Conservation (phyloP, 1,284 basidiomycete genomes). For the Pisolithus thermaeus region DNA sequence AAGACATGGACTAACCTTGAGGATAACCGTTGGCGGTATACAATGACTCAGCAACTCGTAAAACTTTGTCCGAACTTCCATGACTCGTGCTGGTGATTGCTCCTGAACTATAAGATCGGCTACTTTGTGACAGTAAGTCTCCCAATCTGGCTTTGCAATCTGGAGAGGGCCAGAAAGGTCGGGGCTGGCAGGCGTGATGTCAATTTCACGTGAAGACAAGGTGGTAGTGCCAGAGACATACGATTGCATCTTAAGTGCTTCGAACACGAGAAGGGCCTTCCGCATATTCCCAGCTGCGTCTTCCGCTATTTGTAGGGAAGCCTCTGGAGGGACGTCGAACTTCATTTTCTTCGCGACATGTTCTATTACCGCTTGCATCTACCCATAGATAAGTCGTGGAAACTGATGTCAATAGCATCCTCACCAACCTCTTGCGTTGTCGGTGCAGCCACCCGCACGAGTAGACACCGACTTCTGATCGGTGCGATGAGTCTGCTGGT, state of each 20-base stretch:
- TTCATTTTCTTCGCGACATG: conserved; percentile 81
- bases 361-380: conserved; percentile 81
- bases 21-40: conserved; percentile 89
- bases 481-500: conserved; percentile 96
- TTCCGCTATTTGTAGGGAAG: conserved; percentile 67
- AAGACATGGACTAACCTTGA: conserved; percentile 58
- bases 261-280: conserved; percentile 91
- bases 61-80: conserved; percentile 88
- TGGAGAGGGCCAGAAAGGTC: conserved; percentile 69
- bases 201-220: conserved; percentile 1
- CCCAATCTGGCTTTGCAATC: conserved; percentile 98
- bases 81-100: conserved; percentile 86
- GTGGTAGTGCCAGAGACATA: conserved; percentile 31
- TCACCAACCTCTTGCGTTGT: conserved; percentile 62
- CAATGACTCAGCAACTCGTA: conserved; percentile 97
- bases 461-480: conserved; percentile 91
- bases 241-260: conserved; percentile 95
- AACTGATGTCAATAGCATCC: background rate
- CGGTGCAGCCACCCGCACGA: conserved; percentile 92
- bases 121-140: conserved; percentile 92
- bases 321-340: conserved; percentile 76
- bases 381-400: background rate
- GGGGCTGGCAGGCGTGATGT: conserved; percentile 38
- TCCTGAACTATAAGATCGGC: conserved; percentile 92
- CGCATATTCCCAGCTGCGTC: conserved; percentile 90